Base-by-base conservation (phyloP, 164 flowering plant species). In the Berberis thunbergii region DNA sequence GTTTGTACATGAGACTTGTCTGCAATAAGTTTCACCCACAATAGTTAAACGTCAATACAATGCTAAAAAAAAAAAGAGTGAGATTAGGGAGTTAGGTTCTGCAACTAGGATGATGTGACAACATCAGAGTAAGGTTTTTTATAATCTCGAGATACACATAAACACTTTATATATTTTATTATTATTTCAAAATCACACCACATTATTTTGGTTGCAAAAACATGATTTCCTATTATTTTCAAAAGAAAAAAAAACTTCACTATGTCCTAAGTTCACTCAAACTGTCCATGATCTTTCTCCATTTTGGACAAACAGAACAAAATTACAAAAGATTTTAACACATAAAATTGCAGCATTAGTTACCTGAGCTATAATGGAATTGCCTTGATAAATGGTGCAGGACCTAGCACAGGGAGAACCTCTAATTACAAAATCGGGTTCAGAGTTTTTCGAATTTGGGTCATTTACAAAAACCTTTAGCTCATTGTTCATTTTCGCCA, bases 1-100 rank as follows among this genome's bases (percentile, higher is more conserved):
- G 89, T 85, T 85, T 85, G 85, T 86, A 77, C 87, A 90, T 75
- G 1, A 85, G 82, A 73, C 85, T 86, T 40, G 83, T 84, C 92
- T 90, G 86, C 82, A 83, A 50, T 8, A 63, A 67, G 42, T 45
- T 61, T 2, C 45, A 60, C 44, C 2, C 2, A 52, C 54, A 52
- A 52, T 44, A 13, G 38, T 43, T 43, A 26, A 38, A n/a, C 13
- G 45, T 58, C 45, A 58, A 57, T 26, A 10, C 11, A 57, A 38
- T 41, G 0, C 59, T 41, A 6, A 41, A 57, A 57, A 41, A 41
- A 57, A 26, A 7, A 41, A 57, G 2, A 11, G 8, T 26, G 43
- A 26, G 26, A 0, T 0, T 26, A 26, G 26, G 26, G 26, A 26
- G 0, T 26, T 0, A 26, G 26, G 26, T 26, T 26, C 26, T 26